phyloP scores from a whole-genome alignment of 208 protist genomes.

The Trypanosoma caninum region DNA sequence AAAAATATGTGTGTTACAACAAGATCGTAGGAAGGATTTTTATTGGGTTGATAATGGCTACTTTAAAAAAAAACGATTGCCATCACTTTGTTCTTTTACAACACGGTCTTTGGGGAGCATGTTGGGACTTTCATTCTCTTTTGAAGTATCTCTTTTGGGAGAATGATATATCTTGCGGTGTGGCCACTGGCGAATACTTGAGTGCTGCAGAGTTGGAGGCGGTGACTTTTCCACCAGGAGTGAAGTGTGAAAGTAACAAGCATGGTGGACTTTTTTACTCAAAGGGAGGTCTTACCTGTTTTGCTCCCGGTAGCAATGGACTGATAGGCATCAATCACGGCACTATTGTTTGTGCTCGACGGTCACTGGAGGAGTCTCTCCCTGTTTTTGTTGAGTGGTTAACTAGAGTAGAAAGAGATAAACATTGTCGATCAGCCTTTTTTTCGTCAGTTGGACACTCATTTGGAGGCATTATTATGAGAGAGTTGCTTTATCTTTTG shows the following conservation, averaged over 20 bases:
- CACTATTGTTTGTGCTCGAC: slow-evolving; percentile 35
- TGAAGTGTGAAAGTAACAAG: slow-evolving; percentile 10
- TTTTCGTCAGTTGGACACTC: slow-evolving; percentile 68
- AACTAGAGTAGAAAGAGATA: not conserved
- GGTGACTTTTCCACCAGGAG: not conserved
- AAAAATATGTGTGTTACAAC: not conserved
- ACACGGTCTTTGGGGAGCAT: slow-evolving; percentile 55
- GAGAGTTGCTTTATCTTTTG: slow-evolving; percentile 60
- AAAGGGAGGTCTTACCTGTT: slow-evolving; percentile 45
- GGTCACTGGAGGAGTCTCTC: slow-evolving; percentile 44
- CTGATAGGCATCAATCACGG: slow-evolving; percentile 35
- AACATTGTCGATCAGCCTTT: slow-evolving; percentile 17
- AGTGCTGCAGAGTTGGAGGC: not conserved
- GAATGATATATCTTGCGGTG: slow-evolving; percentile 26
- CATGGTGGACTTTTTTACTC: slow-evolving; percentile 31
- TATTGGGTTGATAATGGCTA: not conserved
- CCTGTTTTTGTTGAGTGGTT: slow-evolving; percentile 50
- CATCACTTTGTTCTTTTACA: slow-evolving; percentile 67
- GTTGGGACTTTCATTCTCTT: slow-evolving; percentile 42
- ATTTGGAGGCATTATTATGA: slow-evolving; percentile 64
- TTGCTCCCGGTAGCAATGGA: slow-evolving; percentile 46
- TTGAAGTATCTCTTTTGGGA: slow-evolving; percentile 17
- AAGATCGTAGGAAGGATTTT: not conserved
- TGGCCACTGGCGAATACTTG: slow-evolving; percentile 21
- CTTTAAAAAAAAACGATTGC: slow-evolving; percentile 14